Conservation (phyloP, 768 basidiomycete genomes). For the Pulveroboletus sp. region DNA sequence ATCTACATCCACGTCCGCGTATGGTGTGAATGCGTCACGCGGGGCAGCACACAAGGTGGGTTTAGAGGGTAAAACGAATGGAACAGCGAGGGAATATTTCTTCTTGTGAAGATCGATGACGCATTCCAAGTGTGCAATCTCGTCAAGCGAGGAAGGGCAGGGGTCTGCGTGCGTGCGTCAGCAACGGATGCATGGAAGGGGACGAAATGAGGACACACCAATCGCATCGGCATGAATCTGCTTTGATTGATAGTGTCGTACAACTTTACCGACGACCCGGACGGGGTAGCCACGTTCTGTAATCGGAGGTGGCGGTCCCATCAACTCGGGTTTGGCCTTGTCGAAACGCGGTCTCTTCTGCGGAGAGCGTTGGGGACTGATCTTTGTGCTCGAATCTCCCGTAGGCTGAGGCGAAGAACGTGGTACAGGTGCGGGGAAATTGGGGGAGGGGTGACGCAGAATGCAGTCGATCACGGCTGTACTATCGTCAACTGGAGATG, state of each 20-base stretch:
- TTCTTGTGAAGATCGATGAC: conserved; percentile 51
- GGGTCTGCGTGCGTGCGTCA: conserved; percentile 28
- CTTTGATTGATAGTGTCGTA: conserved; percentile 36
- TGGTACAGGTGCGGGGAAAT: conserved; percentile 13
- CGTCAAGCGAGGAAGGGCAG: conserved; percentile 52
- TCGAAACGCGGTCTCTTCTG: conserved; percentile 16
- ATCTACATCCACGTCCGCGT: background rate
- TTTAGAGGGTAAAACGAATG: conserved; percentile 42
- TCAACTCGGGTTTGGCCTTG: conserved; percentile 1
- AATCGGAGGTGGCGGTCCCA: conserved; percentile 32
- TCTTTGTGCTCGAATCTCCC: conserved; percentile 2
- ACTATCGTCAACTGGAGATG: conserved; percentile 65
- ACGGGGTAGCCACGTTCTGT: conserved; percentile 45
- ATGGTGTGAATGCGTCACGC: background rate
- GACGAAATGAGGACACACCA: conserved; percentile 33
- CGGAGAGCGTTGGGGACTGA: background rate
- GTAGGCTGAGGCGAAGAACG: conserved; percentile 7
- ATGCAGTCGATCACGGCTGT: conserved; percentile 68
- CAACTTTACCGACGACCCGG: conserved; percentile 44
- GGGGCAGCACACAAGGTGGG: conserved; percentile 4
- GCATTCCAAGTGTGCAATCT: conserved; percentile 50
- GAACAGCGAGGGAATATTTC: conserved; percentile 42
- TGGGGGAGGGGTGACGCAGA: conserved; percentile 37
- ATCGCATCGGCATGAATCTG: conserved; percentile 47
- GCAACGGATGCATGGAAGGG: background rate